Conservation (phyloP, 805 yeast genomes). For the Clavispora asparagi region DNA sequence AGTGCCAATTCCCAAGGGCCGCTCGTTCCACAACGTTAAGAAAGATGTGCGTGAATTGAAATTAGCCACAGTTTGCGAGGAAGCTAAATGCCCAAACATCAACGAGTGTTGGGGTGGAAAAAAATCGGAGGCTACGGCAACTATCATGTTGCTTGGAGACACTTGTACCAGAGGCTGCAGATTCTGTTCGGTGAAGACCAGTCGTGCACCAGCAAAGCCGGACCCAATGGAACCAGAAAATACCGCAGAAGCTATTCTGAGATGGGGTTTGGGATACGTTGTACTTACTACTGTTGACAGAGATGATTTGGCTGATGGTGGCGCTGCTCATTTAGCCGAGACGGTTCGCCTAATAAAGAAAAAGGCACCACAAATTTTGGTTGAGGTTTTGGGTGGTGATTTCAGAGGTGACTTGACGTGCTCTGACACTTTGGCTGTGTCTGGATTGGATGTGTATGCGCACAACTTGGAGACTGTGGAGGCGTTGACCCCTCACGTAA, state of each 20-base stretch:
- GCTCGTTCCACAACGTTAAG: conserved; percentile 72
- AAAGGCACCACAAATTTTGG: conserved; percentile 86
- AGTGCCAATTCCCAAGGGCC: conserved; percentile 96
- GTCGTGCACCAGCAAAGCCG: conserved; percentile 77
- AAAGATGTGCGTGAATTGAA: conserved; percentile 84
- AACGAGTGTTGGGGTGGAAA: conserved; percentile 99
- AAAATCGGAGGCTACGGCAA: conserved; percentile 90
- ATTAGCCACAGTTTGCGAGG: conserved; percentile 95
- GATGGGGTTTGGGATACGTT: conserved; percentile 98
- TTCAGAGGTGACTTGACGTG: conserved; percentile 83
- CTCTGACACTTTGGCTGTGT: conserved; percentile 73
- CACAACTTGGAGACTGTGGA: conserved; percentile 97
- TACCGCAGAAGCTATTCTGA: conserved; percentile 92
- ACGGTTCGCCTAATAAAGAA: conserved; percentile 80
- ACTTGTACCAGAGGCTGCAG: conserved; percentile 99
- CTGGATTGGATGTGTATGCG: conserved; percentile 94
- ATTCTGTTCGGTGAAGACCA: conserved; percentile 94
- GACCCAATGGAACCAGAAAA: conserved; percentile 97
- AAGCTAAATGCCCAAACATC: conserved; percentile 98
- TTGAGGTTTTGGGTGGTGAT: conserved; percentile 93
- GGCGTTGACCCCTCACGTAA: conserved; percentile 85
- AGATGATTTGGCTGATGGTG: conserved; percentile 92
- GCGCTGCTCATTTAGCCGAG: conserved; percentile 83
- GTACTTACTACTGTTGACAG: conserved; percentile 97
- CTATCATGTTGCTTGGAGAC: conserved; percentile 97